These are phyloP conservation scores for Grosmannia serpens DNA, from an alignment of 2,329 filamentous ascomycete genomes.

Conservation along the genomic window DNA sequence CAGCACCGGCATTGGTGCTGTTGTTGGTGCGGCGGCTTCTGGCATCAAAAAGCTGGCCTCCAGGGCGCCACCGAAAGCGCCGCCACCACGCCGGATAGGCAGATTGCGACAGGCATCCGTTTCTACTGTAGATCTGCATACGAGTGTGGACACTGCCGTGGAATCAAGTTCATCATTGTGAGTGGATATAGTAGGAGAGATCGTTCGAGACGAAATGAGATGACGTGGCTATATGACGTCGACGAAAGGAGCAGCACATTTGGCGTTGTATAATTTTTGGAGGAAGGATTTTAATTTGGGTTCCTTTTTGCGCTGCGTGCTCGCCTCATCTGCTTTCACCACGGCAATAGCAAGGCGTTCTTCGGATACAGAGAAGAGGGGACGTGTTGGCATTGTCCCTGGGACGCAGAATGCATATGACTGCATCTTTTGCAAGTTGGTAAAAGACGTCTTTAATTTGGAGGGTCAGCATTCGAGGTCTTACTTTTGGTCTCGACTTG, in stretches of 20 bases:
- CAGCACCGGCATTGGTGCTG: neutral
- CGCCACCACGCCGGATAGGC: slow-evolving; percentile 12
- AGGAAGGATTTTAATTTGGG: neutral
- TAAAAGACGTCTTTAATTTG: neutral
- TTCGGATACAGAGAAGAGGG: neutral
- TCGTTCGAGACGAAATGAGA: neutral
- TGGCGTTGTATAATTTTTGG: neutral
- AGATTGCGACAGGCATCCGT: slow-evolving; percentile 9
- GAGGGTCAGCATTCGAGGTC: neutral
- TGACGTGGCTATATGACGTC: neutral
- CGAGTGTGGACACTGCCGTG: neutral
- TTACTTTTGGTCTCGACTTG: neutral
- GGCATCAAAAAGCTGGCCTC: slow-evolving; percentile 13
- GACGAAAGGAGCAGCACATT: neutral
- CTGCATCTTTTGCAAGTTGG: neutral
- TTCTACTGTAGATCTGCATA: slow-evolving; percentile 10
- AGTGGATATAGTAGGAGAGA: neutral
- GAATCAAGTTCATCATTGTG: neutral
- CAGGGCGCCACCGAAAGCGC: slow-evolving; percentile 14
- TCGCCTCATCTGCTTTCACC: neutral
- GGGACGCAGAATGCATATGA: neutral
- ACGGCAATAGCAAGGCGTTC: neutral
- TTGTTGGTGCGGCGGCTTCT: neutral
- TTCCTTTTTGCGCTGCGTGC: neutral
- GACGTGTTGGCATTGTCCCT: neutral